Conservation (phyloP, 805 yeast species). For the Yamadazyma olivae region DNA sequence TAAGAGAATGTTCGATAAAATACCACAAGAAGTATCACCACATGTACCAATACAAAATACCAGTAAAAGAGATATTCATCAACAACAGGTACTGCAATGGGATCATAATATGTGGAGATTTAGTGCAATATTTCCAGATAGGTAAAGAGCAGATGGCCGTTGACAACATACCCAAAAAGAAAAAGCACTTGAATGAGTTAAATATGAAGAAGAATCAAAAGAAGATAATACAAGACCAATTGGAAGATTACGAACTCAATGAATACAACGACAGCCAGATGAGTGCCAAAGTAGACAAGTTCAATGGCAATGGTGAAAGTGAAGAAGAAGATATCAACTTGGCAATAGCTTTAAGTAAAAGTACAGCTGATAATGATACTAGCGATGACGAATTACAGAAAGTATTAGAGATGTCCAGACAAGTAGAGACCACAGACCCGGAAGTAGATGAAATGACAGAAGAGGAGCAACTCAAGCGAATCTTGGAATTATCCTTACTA, state of each 20-base stretch:
- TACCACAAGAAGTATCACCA: slow-evolving; percentile 21
- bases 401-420: too few species aligned
- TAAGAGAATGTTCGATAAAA: slow-evolving; percentile 30
- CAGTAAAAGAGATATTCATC: slow-evolving; percentile 23
- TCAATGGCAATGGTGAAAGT: slow-evolving; percentile 27
- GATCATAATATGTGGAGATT: slow-evolving; percentile 37
- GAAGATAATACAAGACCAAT: slow-evolving; percentile 27
- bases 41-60: slow-evolving; percentile 20
- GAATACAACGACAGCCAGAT: slow-evolving; percentile 20
- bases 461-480: slow-evolving; percentile 9
- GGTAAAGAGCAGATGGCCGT: slow-evolving; percentile 20
- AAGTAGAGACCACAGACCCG: too few species aligned
- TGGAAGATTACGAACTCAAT: slow-evolving; percentile 34
- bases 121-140: slow-evolving; percentile 45
- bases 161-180: slow-evolving; percentile 6
- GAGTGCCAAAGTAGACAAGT: slow-evolving; percentile 36
- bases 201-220: slow-evolving; percentile 16
- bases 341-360: slow-evolving; percentile 42
- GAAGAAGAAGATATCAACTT: slow-evolving; percentile 38
- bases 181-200: slow-evolving; percentile 13
- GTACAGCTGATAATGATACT: slow-evolving; percentile 8
- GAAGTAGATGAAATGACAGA: too few species aligned
- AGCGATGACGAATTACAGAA: slow-evolving; percentile 4
- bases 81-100: slow-evolving; percentile 34
- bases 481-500: slow-evolving; percentile 12